phyloP scores from a whole-genome alignment of 2,329 filamentous ascomycete species.

The Alternaria atra region DNA sequence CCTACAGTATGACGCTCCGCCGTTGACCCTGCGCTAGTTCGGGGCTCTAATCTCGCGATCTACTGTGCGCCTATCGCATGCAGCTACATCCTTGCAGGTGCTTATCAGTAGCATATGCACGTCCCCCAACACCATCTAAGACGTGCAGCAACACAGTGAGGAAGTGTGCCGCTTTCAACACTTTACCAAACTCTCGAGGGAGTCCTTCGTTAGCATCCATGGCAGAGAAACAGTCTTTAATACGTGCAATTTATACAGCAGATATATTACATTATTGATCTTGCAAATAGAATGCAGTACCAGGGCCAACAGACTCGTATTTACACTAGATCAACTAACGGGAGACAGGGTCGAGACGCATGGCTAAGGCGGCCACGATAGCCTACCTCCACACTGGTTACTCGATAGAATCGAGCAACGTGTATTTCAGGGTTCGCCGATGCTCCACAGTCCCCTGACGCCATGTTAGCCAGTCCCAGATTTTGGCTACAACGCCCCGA shows the following conservation, averaged over 20 bases:
- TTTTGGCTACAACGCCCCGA: slow-evolving; percentile 14
- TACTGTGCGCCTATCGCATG: slow-evolving; percentile 18
- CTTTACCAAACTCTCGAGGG: background rate
- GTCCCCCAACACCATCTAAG: slow-evolving; percentile 12
- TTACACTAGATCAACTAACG: slow-evolving; percentile 24
- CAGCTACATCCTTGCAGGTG: slow-evolving; percentile 21
- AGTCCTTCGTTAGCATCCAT: background rate
- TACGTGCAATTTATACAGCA: background rate
- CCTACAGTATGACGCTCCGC: slow-evolving; percentile 29
- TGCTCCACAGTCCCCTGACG: slow-evolving; percentile 29
- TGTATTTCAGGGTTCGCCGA: slow-evolving; percentile 21
- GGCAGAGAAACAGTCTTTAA: background rate
- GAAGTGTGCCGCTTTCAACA: background rate
- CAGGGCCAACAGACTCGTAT: slow-evolving; percentile 9
- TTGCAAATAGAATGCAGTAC: background rate
- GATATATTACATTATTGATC: background rate
- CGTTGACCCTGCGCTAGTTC: slow-evolving; percentile 43
- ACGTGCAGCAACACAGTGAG: slow-evolving; percentile 5
- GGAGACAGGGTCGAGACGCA: slow-evolving; percentile 24
- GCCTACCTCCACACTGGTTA: slow-evolving; percentile 30
- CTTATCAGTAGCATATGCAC: slow-evolving; percentile 36
- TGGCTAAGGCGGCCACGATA: slow-evolving; percentile 37
- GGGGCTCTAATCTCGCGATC: slow-evolving; percentile 36
- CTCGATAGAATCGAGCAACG: slow-evolving; percentile 49
- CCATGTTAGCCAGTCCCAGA: slow-evolving; percentile 28